phyloP scores from a whole-genome alignment of 164 flowering plant genomes.

The Piper longum region DNA sequence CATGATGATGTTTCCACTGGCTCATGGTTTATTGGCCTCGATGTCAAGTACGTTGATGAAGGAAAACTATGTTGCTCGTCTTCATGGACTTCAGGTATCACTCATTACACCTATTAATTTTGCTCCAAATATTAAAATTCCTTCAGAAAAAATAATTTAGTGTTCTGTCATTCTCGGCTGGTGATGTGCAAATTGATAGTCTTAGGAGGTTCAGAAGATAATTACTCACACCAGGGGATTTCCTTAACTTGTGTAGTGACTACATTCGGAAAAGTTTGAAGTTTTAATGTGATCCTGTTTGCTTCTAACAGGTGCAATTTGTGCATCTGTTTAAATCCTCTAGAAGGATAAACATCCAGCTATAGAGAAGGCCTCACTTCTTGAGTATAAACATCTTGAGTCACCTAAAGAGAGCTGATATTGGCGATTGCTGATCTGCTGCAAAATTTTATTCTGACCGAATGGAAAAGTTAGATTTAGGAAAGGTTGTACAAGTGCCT shows the following conservation, averaged over 20 bases:
- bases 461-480: no score
- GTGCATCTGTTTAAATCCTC: conserved; percentile 35
- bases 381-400: no score
- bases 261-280: background rate
- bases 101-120: conserved; percentile 5
- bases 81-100: conserved; percentile 76
- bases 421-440: background rate
- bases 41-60: conserved; percentile 74
- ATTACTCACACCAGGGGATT: background rate
- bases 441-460: no score
- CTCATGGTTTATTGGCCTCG: conserved; percentile 90
- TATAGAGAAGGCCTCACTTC: background rate
- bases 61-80: conserved; percentile 72
- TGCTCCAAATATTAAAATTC: background rate
- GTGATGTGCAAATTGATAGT: no score
- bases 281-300: background rate
- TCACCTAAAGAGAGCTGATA: background rate
- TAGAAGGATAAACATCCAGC: background rate
- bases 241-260: background rate
- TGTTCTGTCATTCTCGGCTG: no score
- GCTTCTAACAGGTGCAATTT: conserved; percentile 30
- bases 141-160: background rate
- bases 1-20: conserved; percentile 93
- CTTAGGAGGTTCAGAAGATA: background rate
- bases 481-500: no score